Percentiles rank a stretch among this genome's conserved stretches.
phyloP scores from a whole-genome alignment of 768 basidiomycete genomes.

The Ramaria sp. region DNA sequence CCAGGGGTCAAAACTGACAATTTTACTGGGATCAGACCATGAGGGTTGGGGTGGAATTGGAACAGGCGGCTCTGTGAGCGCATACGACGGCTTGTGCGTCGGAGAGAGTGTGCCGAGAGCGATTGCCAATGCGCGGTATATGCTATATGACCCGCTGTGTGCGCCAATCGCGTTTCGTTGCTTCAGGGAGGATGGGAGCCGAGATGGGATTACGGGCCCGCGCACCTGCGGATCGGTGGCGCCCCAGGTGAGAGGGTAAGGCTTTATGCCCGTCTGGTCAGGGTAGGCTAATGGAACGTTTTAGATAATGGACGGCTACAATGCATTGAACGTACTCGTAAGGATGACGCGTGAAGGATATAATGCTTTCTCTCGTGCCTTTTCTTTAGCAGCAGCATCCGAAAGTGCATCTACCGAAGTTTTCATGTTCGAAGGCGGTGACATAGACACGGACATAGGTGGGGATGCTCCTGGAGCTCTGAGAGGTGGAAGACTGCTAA shows the following conservation, averaged over 20 bases:
- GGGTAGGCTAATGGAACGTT: slow-evolving; percentile 51
- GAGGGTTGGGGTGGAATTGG: slow-evolving; percentile 62
- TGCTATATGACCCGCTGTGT: slow-evolving; percentile 87
- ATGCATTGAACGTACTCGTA: slow-evolving; percentile 49
- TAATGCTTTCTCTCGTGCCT: slow-evolving; percentile 59
- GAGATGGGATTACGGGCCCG: slow-evolving; percentile 84
- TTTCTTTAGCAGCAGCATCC: slow-evolving; percentile 28
- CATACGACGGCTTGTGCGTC: slow-evolving; percentile 73
- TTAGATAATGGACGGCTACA: not conserved
- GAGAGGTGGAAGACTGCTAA: slow-evolving; percentile 10
- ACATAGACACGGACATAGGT: not conserved
- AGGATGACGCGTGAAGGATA: slow-evolving; percentile 80
- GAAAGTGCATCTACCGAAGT: slow-evolving; percentile 14
- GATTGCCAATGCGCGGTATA: slow-evolving; percentile 88
- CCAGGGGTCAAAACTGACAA: slow-evolving; percentile 91
- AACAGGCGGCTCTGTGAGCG: slow-evolving; percentile 77
- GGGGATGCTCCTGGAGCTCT: not conserved
- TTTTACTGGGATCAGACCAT: slow-evolving; percentile 71
- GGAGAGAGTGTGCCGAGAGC: slow-evolving; percentile 79
- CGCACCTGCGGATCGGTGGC: slow-evolving; percentile 50
- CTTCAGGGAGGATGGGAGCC: slow-evolving; percentile 76
- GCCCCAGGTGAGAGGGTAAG: slow-evolving; percentile 76
- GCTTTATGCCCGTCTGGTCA: slow-evolving; percentile 83
- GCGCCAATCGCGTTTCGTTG: slow-evolving; percentile 90
- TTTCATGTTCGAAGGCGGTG: not conserved